Conservation (phyloP, 805 yeast species). For the Priceomyces haplophilus region DNA sequence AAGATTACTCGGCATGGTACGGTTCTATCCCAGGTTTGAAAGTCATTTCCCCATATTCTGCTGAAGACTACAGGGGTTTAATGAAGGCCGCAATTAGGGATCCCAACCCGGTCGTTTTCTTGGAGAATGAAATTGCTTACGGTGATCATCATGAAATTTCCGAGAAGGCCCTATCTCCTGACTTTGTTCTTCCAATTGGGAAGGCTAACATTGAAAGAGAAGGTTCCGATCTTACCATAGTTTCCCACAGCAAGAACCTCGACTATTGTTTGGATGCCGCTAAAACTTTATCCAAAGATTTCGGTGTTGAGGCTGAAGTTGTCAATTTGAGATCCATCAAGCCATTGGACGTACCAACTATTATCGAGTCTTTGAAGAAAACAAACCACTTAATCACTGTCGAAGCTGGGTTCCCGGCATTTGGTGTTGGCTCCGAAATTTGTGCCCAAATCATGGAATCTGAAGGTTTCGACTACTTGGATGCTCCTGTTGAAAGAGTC, state of each 20-base stretch:
- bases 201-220: conserved; percentile 92
- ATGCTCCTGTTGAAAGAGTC: conserved; percentile 97
- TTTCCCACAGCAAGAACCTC: conserved; percentile 91
- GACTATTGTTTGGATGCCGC: conserved; percentile 88
- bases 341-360: conserved; percentile 89
- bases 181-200: conserved; percentile 89
- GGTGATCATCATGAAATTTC: conserved; percentile 88
- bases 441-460: conserved; percentile 97
- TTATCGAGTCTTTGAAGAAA: conserved; percentile 86
- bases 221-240: conserved; percentile 87
- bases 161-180: conserved; percentile 85
- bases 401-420: conserved; percentile 97
- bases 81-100: conserved; percentile 96
- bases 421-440: conserved; percentile 98
- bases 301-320: conserved; percentile 89
- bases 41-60: conserved; percentile 91
- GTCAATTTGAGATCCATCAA: conserved; percentile 94
- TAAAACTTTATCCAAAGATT: conserved; percentile 73
- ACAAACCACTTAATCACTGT: conserved; percentile 95
- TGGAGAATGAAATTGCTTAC: conserved; percentile 93
- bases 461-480: conserved; percentile 96
- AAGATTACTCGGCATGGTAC: conserved; percentile 96
- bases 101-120: conserved; percentile 94
- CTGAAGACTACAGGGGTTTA: conserved; percentile 95
- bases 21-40: conserved; percentile 97